Conservation (phyloP, 2,329 filamentous ascomycete genomes). For the Thermomyces lanuginosus region DNA sequence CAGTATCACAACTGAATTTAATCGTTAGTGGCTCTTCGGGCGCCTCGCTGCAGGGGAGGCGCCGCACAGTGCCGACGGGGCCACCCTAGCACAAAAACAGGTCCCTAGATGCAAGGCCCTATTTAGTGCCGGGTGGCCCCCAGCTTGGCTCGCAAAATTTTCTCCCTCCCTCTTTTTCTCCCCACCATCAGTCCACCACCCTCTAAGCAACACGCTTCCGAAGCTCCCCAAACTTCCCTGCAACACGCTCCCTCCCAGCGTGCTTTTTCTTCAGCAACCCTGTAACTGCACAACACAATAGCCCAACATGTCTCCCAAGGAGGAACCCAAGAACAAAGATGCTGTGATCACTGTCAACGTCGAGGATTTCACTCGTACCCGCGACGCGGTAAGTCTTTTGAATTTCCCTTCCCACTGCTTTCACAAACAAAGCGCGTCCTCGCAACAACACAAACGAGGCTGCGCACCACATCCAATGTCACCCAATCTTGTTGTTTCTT, state of each 20-base stretch:
- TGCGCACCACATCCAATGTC: too few species aligned
- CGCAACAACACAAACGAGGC: conserved; percentile 4
- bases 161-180: conserved; percentile 5
- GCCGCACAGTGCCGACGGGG: too few species aligned
- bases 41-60: too few species aligned
- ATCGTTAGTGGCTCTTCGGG: too few species aligned
- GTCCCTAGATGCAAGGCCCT: too few species aligned
- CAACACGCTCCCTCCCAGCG: too few species aligned
- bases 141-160: too few species aligned
- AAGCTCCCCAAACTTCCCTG: too few species aligned
- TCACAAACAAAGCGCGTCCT: conserved; percentile 1
- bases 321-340: conserved; percentile 20
- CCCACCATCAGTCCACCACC: conserved; percentile 28
- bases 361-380: conserved; percentile 62
- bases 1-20: too few species aligned
- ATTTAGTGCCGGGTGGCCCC: too few species aligned
- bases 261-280: conserved; percentile 32
- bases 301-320: conserved; percentile 23
- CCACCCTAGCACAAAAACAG: too few species aligned
- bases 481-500: too few species aligned
- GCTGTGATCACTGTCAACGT: conserved; percentile 35
- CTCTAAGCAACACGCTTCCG: conserved; percentile 37
- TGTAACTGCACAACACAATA: background rate
- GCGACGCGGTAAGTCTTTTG: conserved; percentile 55
- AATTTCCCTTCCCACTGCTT: conserved; percentile 7